phyloP scores from a whole-genome alignment of 1,284 basidiomycete genomes.

The Cutaneotrichosporon sp. region DNA sequence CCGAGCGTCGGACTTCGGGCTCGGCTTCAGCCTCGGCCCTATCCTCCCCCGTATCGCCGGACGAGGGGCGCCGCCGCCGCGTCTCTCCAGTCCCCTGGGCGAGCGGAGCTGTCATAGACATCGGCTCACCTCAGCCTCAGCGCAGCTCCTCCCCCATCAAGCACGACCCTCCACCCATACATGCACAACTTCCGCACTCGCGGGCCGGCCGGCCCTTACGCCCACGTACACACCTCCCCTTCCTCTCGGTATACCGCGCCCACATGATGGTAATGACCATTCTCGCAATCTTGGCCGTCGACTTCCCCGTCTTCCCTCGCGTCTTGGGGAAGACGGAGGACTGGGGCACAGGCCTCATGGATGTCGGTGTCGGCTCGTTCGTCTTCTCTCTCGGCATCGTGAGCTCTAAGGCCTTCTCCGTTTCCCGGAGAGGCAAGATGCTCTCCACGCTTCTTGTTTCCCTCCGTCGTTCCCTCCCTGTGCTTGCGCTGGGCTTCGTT shows the following conservation, averaged over 20 bases:
- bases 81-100: not conserved
- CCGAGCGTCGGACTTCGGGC: not conserved
- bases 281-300: slow-evolving; percentile 90
- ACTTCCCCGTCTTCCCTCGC: slow-evolving; percentile 90
- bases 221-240: slow-evolving; percentile 48
- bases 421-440: not conserved
- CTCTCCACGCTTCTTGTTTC: slow-evolving; percentile 34
- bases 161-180: not conserved
- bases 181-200: not conserved
- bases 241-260: slow-evolving; percentile 83
- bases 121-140: not conserved
- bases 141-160: not conserved
- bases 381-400: slow-evolving; percentile 86
- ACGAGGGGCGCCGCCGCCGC: not conserved
- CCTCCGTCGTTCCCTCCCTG: slow-evolving; percentile 63
- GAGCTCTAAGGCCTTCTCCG: slow-evolving; percentile 59
- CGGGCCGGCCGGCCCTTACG: not conserved
- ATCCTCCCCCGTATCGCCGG: slow-evolving; percentile 14
- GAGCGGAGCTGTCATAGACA: not conserved
- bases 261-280: slow-evolving; percentile 95
- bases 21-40: slow-evolving; percentile 2
- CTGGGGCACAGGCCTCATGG: slow-evolving; percentile 96
- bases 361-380: slow-evolving; percentile 85
- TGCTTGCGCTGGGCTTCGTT: slow-evolving; percentile 72
- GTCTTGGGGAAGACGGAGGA: slow-evolving; percentile 88